A percentile compares a stretch with the other conserved stretches of the same genome.
phyloP scores from a whole-genome alignment of 2,329 filamentous ascomycete species.

The Claviceps sp. region DNA sequence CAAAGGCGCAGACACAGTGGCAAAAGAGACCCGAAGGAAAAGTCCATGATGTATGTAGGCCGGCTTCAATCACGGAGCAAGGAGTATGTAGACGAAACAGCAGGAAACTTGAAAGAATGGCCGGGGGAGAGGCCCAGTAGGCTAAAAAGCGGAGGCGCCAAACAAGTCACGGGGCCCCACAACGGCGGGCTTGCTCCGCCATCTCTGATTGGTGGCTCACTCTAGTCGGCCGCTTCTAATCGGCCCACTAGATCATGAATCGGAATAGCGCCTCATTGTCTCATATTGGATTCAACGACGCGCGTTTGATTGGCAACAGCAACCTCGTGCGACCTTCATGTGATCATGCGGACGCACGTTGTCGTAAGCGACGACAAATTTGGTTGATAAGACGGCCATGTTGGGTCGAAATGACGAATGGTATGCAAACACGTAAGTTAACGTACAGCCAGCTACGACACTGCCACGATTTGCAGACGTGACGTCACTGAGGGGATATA shows the following conservation, averaged over 20 bases:
- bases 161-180: neutral
- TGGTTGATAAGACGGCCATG: too few species aligned
- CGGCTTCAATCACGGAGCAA: neutral
- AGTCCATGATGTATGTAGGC: neutral
- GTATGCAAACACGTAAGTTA: too few species aligned
- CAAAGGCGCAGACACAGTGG: neutral
- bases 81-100: neutral
- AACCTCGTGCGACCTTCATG: neutral
- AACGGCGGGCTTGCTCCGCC: neutral
- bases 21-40: neutral
- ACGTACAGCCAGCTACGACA: too few species aligned
- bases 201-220: neutral
- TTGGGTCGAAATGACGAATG: too few species aligned
- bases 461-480: too few species aligned
- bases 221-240: too few species aligned
- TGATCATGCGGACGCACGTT: too few species aligned
- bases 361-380: too few species aligned
- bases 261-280: neutral
- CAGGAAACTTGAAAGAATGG: neutral
- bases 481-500: too few species aligned
- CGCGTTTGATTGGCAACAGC: neutral
- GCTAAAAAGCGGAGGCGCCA: neutral
- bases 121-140: neutral
- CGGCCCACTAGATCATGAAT: neutral
- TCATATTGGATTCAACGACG: neutral